Evolutionary conservation across 208 protist species (phyloP).

Genomic region (Trypanosoma cruzi): DNA sequence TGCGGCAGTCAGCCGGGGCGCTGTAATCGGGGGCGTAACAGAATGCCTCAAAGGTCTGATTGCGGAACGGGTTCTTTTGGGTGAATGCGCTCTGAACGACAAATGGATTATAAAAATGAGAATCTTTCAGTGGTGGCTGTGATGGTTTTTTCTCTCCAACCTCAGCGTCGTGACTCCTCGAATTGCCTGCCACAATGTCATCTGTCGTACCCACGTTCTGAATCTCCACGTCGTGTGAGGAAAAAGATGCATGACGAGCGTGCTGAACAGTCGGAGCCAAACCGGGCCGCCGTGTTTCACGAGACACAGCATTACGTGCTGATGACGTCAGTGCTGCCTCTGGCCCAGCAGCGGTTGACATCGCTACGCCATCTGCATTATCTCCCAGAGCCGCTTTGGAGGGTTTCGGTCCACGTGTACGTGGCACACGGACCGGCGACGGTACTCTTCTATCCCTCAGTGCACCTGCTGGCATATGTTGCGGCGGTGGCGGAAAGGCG

Average conservation of each 20-base stretch:
- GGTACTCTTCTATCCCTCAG: not conserved
- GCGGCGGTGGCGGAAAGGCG: not conserved
- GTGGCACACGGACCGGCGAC: not conserved
- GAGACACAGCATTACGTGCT: not conserved
- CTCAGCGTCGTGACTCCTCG: not conserved
- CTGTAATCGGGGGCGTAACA: slow-evolving; percentile 47
- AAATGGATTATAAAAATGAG: slow-evolving; percentile 22
- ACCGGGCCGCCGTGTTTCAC: not conserved
- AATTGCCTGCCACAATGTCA: not conserved
- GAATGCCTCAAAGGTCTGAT: slow-evolving; percentile 74
- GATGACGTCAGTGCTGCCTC: too few species aligned
- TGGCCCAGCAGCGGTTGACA: not conserved
- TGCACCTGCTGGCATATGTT: not conserved
- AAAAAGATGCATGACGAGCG: not conserved
- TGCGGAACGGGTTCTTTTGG: slow-evolving; percentile 74
- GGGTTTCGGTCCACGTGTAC: slow-evolving; percentile 15
- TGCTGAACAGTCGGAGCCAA: not conserved
- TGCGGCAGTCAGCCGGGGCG: slow-evolving; percentile 30
- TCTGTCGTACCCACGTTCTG: not conserved
- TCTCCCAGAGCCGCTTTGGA: not conserved
- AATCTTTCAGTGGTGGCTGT: slow-evolving; percentile 13
- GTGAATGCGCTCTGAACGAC: slow-evolving; percentile 69
- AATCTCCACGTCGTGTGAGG: not conserved
- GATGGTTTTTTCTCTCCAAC: not conserved
- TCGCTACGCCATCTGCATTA: not conserved